A percentile compares a stretch with the other conserved stretches of the same genome.
These are phyloP conservation scores for Oenanthe sinensis DNA, from an alignment of 129 eudicot genomes.

Conservation along the genomic window DNA sequence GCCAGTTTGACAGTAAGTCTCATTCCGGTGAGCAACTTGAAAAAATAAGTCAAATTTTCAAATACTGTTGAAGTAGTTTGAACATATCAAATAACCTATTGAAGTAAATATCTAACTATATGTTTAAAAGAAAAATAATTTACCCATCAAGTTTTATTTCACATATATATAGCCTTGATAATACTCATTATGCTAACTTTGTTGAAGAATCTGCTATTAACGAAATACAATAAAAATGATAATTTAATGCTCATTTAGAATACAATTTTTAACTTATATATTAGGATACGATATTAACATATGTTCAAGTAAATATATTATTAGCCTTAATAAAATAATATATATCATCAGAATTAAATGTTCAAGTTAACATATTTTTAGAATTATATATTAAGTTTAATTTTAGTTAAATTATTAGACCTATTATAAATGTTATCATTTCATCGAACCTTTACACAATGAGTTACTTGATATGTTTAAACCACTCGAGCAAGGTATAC, in stretches of 20 bases:
- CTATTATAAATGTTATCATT: neutral
- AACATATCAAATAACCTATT: neutral
- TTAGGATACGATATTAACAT: neutral
- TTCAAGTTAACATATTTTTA: neutral
- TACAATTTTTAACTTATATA: neutral
- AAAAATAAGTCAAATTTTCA: neutral
- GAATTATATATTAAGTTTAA: neutral
- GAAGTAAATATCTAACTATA: neutral
- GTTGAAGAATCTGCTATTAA: neutral
- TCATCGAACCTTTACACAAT: neutral
- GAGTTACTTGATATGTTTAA: neutral
- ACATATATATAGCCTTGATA: too few species aligned
- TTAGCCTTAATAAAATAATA: neutral
- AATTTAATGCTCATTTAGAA: neutral
- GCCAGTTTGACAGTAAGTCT: neutral
- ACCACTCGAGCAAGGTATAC: neutral
- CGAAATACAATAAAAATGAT: neutral
- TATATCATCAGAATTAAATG: neutral
- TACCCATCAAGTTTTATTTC: neutral
- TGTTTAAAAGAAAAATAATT: too few species aligned
- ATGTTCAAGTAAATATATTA: neutral
- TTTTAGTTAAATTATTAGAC: neutral
- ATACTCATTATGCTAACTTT: neutral
- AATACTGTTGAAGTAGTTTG: neutral
- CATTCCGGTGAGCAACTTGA: neutral